Conservation (phyloP, 805 yeast species). For the Soucietia sequanensis region DNA sequence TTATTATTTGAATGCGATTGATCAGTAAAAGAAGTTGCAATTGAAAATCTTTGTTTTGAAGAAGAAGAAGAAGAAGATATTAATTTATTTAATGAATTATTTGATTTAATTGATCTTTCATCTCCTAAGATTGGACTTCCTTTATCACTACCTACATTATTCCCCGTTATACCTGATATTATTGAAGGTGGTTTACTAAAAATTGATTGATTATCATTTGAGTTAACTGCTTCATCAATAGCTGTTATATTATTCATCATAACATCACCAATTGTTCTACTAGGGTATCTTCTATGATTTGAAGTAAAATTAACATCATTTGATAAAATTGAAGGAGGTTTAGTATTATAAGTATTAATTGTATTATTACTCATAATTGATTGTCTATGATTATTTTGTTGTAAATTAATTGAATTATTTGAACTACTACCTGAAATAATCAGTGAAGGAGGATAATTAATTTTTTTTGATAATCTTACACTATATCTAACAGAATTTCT, state of each 20-base stretch:
- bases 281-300: slow-evolving; percentile 8
- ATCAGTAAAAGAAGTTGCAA: slow-evolving; percentile 30
- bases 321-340: slow-evolving; percentile 20
- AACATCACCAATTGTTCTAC: slow-evolving; percentile 63
- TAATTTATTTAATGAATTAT: background rate
- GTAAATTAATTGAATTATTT: slow-evolving; percentile 13
- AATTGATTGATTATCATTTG: slow-evolving; percentile 24
- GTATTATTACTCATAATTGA: slow-evolving; percentile 12
- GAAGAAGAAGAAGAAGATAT: slow-evolving; percentile 1
- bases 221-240: slow-evolving; percentile 46
- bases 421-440: slow-evolving; percentile 10
- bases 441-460: slow-evolving; percentile 20
- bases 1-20: slow-evolving; percentile 11
- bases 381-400: slow-evolving; percentile 2
- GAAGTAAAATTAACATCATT: slow-evolving; percentile 13
- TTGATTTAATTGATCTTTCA: background rate
- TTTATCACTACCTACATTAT: no score
- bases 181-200: slow-evolving; percentile 26
- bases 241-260: slow-evolving; percentile 54
- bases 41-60: slow-evolving; percentile 20
- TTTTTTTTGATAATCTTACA: slow-evolving; percentile 51
- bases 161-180: slow-evolving; percentile 11
- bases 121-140: no score
- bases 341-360: slow-evolving; percentile 7
- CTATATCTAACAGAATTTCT: slow-evolving; percentile 83